Percentiles rank a stretch among this genome's conserved stretches.
Evolutionary conservation across 2,329 filamentous ascomycete species (phyloP).

Genomic region (Penicillium sp.): DNA sequence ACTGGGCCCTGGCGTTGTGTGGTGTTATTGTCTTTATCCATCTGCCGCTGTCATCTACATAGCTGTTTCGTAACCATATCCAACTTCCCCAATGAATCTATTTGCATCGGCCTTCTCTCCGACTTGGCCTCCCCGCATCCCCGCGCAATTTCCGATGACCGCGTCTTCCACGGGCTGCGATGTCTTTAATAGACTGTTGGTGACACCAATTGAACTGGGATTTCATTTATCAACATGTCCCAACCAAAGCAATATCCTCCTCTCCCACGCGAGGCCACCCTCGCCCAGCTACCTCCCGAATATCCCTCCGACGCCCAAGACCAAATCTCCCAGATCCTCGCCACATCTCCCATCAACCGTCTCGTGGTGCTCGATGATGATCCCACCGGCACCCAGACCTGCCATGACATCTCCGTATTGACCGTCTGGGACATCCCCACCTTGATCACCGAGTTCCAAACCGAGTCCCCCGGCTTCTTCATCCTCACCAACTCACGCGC

Average conservation of each 20-base stretch:
- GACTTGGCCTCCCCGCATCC: slow-evolving; percentile 17
- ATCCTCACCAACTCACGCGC: slow-evolving; percentile 61
- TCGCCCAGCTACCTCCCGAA: slow-evolving; percentile 30
- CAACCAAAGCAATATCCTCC: slow-evolving; percentile 21
- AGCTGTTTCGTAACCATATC: too few species aligned
- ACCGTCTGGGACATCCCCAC: slow-evolving; percentile 53
- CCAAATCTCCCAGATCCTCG: slow-evolving; percentile 30
- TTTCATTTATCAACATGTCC: slow-evolving; percentile 26
- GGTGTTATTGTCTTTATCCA: slow-evolving; percentile 14
- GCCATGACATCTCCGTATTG: slow-evolving; percentile 56
- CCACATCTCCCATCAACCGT: slow-evolving; percentile 27
- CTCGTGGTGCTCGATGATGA: slow-evolving; percentile 52
- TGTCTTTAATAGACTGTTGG: too few species aligned
- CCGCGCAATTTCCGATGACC: slow-evolving; percentile 1
- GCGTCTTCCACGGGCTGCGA: not conserved
- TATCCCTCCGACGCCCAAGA: slow-evolving; percentile 31
- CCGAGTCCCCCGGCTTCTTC: slow-evolving; percentile 53
- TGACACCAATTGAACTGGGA: too few species aligned
- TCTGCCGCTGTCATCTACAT: too few species aligned
- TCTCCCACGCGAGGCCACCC: slow-evolving; percentile 26
- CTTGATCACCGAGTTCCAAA: slow-evolving; percentile 47
- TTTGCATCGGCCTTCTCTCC: slow-evolving; percentile 23
- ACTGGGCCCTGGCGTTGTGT: slow-evolving; percentile 21
- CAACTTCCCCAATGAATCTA: slow-evolving; percentile 14
- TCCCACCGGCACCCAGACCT: slow-evolving; percentile 62